Percentiles rank a stretch among this genome's conserved stretches.
These are phyloP conservation scores for Penicillium polonicum DNA, from an alignment of 2,329 filamentous ascomycete species.

Conservation along the genomic window DNA sequence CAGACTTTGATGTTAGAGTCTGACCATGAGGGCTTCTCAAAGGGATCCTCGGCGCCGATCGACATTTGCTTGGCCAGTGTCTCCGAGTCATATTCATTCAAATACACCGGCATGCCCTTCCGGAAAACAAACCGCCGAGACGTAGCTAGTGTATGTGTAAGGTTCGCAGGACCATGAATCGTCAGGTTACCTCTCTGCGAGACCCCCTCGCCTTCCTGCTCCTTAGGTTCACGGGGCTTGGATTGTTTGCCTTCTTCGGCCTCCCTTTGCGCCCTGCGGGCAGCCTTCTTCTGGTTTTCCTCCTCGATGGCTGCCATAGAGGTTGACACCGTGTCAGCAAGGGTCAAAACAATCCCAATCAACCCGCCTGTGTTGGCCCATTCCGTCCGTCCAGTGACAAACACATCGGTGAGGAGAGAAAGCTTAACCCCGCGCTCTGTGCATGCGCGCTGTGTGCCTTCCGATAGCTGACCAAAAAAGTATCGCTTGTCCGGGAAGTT, in stretches of 20 bases:
- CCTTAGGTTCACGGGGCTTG: constrained; percentile 16
- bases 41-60: constrained; percentile 23
- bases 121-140: constrained; percentile 82
- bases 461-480: constrained; percentile 75
- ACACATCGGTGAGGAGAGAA: constrained; percentile 70
- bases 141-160: constrained; percentile 78
- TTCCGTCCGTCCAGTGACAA: constrained; percentile 73
- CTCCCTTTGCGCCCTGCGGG: constrained; percentile 3
- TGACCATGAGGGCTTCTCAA: constrained; percentile 63
- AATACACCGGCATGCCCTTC: constrained; percentile 71
- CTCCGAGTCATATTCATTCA: constrained; percentile 63
- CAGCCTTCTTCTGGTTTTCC: constrained; percentile 44
- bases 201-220: constrained; percentile 20
- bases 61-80: constrained; percentile 26
- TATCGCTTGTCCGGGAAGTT: constrained; percentile 82
- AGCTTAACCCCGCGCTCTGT: constrained; percentile 66
- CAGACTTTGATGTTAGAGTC: constrained; percentile 81
- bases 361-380: constrained; percentile 80
- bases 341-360: constrained; percentile 77
- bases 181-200: constrained; percentile 48
- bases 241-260: constrained; percentile 10
- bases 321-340: constrained; percentile 65
- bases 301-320: constrained; percentile 46
- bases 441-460: constrained; percentile 80
- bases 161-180: constrained; percentile 78